Base-by-base conservation (phyloP, 208 protist species). In the Trypanosoma brucei region DNA sequence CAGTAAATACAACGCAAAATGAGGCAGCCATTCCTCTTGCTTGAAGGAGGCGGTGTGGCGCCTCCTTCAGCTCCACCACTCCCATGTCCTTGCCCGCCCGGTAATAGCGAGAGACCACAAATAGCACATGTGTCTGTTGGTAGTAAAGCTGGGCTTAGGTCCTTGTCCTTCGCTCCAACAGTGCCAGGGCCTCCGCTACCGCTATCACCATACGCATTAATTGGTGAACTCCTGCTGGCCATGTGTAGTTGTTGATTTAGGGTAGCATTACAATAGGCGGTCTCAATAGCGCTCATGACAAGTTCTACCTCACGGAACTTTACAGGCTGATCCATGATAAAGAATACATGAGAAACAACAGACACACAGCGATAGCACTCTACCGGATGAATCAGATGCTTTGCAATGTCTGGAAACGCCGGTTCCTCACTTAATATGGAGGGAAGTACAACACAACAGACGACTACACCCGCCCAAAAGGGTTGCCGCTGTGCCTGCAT, bases 1-100 rank as follows among this genome's bases (percentile, higher is more conserved):
- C 86, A 93, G 36, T 68, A 74, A 11, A 72, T 62, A 57, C 86
- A 93, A 59, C 87, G 83, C 9, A 93, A 63, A 13, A 84, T 66
- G 6, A 93, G 56, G 62, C 79, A 86, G 14, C 77, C 83, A 53
- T 88, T 80, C 6, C 35, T 40, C 11, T 54, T 54, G 55, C 34
- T 72, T 48, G 11, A 45, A 35, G 3, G 48, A 37, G 14, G 51
- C 52, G 36, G 46, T 22, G 44, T 59, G 36, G 13, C 54, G 46
- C 42, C 33, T 30, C 52, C 59, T 40, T 4, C 58, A 54, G 48
- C 40, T 53, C 60, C 53, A 61, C 1, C 35, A 46, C n/a, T 48
- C 33, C 14, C 4, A 48, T 38, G 9, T 46, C 30, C 6, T 38
- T 34, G 8, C 36, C 34, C 65, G 22, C 62, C 44, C 39, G 5